These are phyloP conservation scores for Arthrocladium fulminans DNA, from an alignment of 2,329 filamentous ascomycete species.

Conservation along the genomic window DNA sequence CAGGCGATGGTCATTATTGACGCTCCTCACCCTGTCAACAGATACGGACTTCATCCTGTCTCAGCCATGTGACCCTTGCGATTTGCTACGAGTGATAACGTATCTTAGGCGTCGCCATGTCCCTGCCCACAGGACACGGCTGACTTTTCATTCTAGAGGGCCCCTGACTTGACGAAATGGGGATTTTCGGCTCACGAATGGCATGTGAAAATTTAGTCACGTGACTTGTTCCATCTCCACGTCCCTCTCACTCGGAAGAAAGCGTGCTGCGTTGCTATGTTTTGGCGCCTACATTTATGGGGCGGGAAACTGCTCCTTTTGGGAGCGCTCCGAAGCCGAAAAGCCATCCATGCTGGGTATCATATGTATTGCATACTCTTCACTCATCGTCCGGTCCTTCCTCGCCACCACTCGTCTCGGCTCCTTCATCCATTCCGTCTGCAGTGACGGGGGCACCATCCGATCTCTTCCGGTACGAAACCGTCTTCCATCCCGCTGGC, in stretches of 20 bases:
- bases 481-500: conserved; percentile 49
- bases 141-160: background rate
- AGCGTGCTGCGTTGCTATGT: too few species aligned
- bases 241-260: too few species aligned
- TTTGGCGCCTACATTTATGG: too few species aligned
- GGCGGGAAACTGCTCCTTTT: too few species aligned
- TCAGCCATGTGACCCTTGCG: too few species aligned
- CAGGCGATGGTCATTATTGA: background rate
- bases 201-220: background rate
- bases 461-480: conserved; percentile 41
- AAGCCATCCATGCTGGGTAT: background rate
- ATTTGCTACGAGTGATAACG: too few species aligned
- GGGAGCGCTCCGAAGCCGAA: background rate
- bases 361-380: background rate
- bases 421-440: conserved; percentile 39
- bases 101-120: too few species aligned
- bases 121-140: too few species aligned
- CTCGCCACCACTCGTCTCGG: conserved; percentile 26
- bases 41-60: background rate
- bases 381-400: conserved; percentile 12
- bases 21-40: too few species aligned
- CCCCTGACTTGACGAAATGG: background rate
- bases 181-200: background rate
- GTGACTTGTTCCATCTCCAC: too few species aligned
- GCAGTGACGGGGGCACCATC: conserved; percentile 37